Evolutionary conservation across 2,329 filamentous ascomycete genomes (phyloP), one percentile per base, ranked within the genome.

Genomic region (Boeremia exigua): DNA sequence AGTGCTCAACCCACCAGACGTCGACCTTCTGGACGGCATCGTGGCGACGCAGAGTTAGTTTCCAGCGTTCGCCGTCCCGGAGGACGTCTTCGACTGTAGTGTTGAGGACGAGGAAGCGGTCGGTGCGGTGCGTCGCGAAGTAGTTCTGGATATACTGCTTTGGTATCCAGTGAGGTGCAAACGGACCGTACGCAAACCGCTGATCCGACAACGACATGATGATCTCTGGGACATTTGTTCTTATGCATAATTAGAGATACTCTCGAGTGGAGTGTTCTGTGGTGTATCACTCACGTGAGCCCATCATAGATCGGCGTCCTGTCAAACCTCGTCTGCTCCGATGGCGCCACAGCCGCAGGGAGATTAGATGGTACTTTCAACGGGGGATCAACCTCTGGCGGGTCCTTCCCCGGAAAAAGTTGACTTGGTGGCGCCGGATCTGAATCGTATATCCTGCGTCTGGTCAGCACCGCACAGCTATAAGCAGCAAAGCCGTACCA

Each of bases 171-270:
- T 86, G 83, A 0, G 83, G 83, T 11, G 79, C 80, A 61, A 85
- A 86, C 0, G 83, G 82, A 0, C 82, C 83, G 52, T 85, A 84
- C 0, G 83, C 72, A 58, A 86, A 85, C 0, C 75, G 75, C 1
- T 71, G 42, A 54, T 85, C 83, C 0, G 82, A 84, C 59, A 85
- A 84, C 4, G 75, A 78, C 83, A 85, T 85, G 19, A 81, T 82
- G 30, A 84, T 80, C 34, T 81, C 79, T 0, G 83, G 83, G 0
- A 86, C 82, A 44, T 86, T 86, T 1, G 84, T 86, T 1, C 82
- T 78, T 12, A 7, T 6, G 29, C 37, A 29, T 10, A 49, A 28
- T 60, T 7, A 60, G 54, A 58, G 49, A n/a, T 25, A n/a, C 14
- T 17, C 34, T 10, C 3, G 12, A 6, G 8, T n/a, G 14, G 10